phyloP scores from a whole-genome alignment of 1,139 yeast species.

The Kodamaea sp. region DNA sequence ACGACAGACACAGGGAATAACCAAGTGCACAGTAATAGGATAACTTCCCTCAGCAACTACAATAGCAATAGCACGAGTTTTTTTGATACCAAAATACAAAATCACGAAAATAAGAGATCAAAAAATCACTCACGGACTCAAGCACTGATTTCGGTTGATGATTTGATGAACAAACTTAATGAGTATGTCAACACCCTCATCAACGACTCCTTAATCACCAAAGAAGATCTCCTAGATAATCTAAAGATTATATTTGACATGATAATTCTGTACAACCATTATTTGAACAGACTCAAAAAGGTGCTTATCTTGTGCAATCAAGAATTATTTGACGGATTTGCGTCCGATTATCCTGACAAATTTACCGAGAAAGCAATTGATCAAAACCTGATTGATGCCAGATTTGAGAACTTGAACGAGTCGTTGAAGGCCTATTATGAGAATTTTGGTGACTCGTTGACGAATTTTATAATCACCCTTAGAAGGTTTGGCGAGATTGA shows the following conservation, averaged over 20 bases:
- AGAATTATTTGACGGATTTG: conserved; percentile 41
- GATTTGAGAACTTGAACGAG: conserved; percentile 48
- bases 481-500: conserved; percentile 64
- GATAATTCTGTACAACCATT: conserved; percentile 56
- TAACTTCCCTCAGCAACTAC: conserved; percentile 16
- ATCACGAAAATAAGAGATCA: conserved; percentile 6
- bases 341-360: conserved; percentile 40
- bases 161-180: conserved; percentile 52
- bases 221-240: conserved; percentile 53
- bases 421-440: conserved; percentile 54
- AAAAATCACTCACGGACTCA: conserved; percentile 4
- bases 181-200: conserved; percentile 64
- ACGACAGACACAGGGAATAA: neutral
- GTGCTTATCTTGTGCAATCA: conserved; percentile 55
- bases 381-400: conserved; percentile 36
- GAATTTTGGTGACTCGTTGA: conserved; percentile 55
- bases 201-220: conserved; percentile 69
- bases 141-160: conserved; percentile 45
- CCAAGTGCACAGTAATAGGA: conserved; percentile 1
- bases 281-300: conserved; percentile 55
- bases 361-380: conserved; percentile 41
- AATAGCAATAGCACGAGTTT: conserved; percentile 31
- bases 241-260: conserved; percentile 48
- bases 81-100: conserved; percentile 31
- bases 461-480: conserved; percentile 55